Evolutionary conservation across 1,284 basidiomycete species (phyloP).

Genomic region (Ustilago shanxiensis): DNA sequence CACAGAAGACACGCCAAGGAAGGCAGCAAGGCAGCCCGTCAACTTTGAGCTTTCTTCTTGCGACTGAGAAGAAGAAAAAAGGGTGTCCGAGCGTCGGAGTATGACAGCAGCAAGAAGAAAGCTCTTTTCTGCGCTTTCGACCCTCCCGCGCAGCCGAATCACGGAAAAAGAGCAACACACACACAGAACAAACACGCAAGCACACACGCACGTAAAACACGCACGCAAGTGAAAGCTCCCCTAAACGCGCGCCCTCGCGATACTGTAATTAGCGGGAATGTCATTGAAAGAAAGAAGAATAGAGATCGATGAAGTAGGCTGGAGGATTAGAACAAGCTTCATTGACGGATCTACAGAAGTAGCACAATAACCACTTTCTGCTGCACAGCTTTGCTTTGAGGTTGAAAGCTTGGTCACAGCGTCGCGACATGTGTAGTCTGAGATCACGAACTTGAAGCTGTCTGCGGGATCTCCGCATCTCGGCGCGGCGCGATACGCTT

Average conservation of each 20-base stretch:
- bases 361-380: no score
- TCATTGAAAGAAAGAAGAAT: no score
- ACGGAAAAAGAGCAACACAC: neutral
- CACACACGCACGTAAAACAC: neutral
- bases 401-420: no score
- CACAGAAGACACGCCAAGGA: neutral
- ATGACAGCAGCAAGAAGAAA: constrained; percentile 12
- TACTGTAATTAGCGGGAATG: no score
- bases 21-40: neutral
- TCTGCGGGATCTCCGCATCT: neutral
- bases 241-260: no score
- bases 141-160: constrained; percentile 14
- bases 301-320: neutral
- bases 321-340: neutral
- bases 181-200: neutral
- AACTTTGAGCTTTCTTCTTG: neutral
- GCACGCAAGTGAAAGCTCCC: no score
- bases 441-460: no score
- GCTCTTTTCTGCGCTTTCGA: neutral
- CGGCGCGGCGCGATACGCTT: neutral
- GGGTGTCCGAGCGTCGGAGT: constrained; percentile 4
- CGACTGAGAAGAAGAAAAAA: constrained; percentile 4
- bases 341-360: neutral
- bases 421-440: no score
- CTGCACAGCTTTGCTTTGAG: no score